These are phyloP conservation scores for Candida coquimbonensis DNA, from an alignment of 805 yeast genomes.

Conservation along the genomic window DNA sequence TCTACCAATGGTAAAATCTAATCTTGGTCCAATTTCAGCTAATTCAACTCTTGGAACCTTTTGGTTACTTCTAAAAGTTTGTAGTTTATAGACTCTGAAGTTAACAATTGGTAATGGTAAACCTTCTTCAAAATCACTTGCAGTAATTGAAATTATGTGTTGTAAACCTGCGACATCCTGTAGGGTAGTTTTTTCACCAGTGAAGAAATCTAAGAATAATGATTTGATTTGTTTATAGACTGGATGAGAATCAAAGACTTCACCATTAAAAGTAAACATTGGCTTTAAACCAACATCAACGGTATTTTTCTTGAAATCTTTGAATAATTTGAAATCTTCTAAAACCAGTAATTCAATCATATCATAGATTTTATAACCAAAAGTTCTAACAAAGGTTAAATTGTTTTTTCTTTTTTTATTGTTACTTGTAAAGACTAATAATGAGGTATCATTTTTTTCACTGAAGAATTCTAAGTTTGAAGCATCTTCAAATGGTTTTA, in stretches of 20 bases:
- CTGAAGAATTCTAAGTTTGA: constrained; percentile 81
- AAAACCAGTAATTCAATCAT: constrained; percentile 84
- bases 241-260: constrained; percentile 85
- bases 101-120: constrained; percentile 69
- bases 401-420: constrained; percentile 93
- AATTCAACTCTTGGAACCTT: constrained; percentile 91
- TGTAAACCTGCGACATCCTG: constrained; percentile 95
- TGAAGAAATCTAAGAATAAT: constrained; percentile 81
- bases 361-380: constrained; percentile 84
- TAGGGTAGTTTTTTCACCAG: constrained; percentile 72
- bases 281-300: constrained; percentile 90
- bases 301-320: constrained; percentile 74
- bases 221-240: constrained; percentile 81
- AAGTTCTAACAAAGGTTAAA: constrained; percentile 81
- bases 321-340: constrained; percentile 60
- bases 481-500: constrained; percentile 90
- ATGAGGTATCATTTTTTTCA: constrained; percentile 88
- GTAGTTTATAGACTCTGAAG: constrained; percentile 86
- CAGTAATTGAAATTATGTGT: constrained; percentile 75
- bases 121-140: constrained; percentile 67
- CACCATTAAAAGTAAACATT: constrained; percentile 88
- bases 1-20: constrained; percentile 90
- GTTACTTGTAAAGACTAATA: constrained; percentile 69
- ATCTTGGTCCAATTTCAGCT: constrained; percentile 92
- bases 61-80: constrained; percentile 76